phyloP scores from a whole-genome alignment of 129 eudicot species.

The Cynara cardunculus region DNA sequence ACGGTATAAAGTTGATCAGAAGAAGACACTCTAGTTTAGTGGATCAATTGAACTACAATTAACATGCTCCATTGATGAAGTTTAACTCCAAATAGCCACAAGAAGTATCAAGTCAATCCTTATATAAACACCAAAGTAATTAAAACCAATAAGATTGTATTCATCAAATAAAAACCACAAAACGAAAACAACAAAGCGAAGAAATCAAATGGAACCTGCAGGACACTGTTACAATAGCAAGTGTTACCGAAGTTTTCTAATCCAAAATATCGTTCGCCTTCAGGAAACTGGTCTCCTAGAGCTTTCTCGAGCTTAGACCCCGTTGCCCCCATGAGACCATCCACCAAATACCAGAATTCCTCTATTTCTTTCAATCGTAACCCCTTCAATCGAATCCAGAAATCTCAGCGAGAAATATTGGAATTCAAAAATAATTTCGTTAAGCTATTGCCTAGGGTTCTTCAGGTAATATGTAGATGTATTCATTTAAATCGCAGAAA shows the following conservation, averaged over 20 bases:
- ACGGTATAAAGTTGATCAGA: neutral
- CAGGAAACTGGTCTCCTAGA: slow-evolving; percentile 94
- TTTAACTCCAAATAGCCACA: neutral
- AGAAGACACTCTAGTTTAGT: neutral
- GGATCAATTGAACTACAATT: neutral
- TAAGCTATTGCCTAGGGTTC: slow-evolving; percentile 20
- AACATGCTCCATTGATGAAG: neutral
- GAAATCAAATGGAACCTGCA: slow-evolving; percentile 50
- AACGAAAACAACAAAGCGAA: neutral
- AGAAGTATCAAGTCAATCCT: neutral
- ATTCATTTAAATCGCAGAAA: neutral
- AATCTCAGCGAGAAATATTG: neutral
- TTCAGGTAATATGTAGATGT: neutral
- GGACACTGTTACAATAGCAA: slow-evolving; percentile 92
- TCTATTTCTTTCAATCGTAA: slow-evolving; percentile 29
- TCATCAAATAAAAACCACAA: neutral
- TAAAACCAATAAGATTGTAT: neutral
- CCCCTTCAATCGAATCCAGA: slow-evolving; percentile 5
- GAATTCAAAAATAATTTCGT: neutral
- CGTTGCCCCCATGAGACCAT: slow-evolving; percentile 98
- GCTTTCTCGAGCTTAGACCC: slow-evolving; percentile 98
- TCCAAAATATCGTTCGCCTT: slow-evolving; percentile 93
- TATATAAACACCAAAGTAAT: neutral
- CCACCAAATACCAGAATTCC: slow-evolving; percentile 31
- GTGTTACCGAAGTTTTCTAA: slow-evolving; percentile 95